Evolutionary conservation across 768 basidiomycete species (phyloP).

Genomic region (Hebeloma cylindrosporum): DNA sequence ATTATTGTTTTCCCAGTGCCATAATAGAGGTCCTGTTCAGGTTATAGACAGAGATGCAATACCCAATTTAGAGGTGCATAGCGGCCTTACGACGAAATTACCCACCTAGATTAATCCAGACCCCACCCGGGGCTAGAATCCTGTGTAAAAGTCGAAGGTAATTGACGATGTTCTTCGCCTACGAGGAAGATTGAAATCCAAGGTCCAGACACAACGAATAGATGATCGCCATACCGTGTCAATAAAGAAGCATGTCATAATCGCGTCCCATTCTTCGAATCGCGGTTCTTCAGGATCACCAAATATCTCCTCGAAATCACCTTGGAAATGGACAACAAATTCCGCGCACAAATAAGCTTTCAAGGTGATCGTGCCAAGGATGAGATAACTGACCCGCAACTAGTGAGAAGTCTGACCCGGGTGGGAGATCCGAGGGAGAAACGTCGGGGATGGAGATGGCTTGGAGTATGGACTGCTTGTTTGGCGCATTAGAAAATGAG

Average conservation of each 20-base stretch:
- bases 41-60: not conserved
- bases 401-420: conserved; percentile 70
- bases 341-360: not conserved
- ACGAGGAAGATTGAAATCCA: not conserved
- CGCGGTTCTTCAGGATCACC: conserved; percentile 68
- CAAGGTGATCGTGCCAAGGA: too few species aligned
- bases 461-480: conserved; percentile 60
- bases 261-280: conserved; percentile 79
- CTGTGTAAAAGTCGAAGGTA: conserved; percentile 86
- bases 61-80: not conserved
- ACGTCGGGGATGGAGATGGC: conserved; percentile 81
- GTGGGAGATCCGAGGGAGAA: conserved; percentile 68
- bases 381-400: conserved; percentile 69
- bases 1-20: conserved; percentile 94
- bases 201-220: not conserved
- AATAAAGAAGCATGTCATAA: conserved; percentile 96
- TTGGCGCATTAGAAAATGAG: conserved; percentile 81
- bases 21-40: conserved; percentile 77
- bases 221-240: conserved; percentile 66
- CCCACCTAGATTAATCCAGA: conserved; percentile 82
- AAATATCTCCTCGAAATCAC: conserved; percentile 94
- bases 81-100: conserved; percentile 1
- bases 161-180: conserved; percentile 91
- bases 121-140: conserved; percentile 80
- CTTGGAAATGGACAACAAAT: conserved; percentile 33